Conservation (phyloP, 768 basidiomycete species). For the Tylopilus plumbeoviolaceoides region DNA sequence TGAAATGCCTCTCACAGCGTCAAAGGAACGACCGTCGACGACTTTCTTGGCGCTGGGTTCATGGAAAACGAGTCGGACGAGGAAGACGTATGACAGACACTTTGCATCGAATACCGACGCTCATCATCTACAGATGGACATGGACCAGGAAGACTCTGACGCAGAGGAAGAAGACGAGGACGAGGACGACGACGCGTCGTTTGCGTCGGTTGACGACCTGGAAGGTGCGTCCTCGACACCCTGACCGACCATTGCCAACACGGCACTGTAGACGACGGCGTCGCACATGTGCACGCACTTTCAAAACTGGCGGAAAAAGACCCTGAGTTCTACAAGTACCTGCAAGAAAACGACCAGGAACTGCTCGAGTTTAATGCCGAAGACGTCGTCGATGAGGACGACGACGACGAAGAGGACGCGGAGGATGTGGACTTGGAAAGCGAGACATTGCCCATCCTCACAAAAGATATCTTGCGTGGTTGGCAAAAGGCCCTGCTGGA, state of each 20-base stretch:
- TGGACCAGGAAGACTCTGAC: constrained; percentile 26
- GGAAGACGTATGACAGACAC: constrained; percentile 29
- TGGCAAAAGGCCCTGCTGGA: constrained; percentile 92
- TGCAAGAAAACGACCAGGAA: constrained; percentile 92
- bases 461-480: constrained; percentile 59
- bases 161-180: constrained; percentile 32
- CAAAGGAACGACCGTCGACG: constrained; percentile 66
- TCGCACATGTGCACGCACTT: constrained; percentile 73
- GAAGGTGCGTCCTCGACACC: constrained; percentile 43
- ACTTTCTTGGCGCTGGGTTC: constrained; percentile 68
- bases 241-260: not conserved
- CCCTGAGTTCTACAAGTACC: constrained; percentile 98
- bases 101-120: not conserved
- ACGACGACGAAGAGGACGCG: constrained; percentile 38
- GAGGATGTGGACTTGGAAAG: constrained; percentile 41
- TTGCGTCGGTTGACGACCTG: constrained; percentile 74
- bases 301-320: constrained; percentile 91
- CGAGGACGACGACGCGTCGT: constrained; percentile 53
- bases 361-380: constrained; percentile 74
- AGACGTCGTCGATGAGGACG: constrained; percentile 43
- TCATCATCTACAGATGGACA: constrained; percentile 18
- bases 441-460: constrained; percentile 52
- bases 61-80: constrained; percentile 61
- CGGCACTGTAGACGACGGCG: constrained; percentile 56
- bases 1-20: constrained; percentile 11